Evolutionary conservation across 2,329 filamentous ascomycete species (phyloP).

Genomic region (Thyridium curvatum): DNA sequence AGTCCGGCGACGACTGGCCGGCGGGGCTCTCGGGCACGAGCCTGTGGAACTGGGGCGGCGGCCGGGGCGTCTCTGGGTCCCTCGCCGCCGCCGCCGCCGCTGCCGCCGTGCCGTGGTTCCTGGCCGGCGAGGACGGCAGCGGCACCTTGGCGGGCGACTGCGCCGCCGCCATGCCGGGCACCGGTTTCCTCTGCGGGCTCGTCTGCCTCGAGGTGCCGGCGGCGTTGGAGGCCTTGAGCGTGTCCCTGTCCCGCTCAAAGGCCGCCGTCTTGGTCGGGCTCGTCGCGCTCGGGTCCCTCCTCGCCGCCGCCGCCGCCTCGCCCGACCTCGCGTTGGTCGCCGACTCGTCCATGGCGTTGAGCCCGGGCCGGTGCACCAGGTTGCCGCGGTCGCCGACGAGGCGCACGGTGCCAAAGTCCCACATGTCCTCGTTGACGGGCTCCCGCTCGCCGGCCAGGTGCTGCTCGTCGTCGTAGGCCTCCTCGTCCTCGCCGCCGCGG

Average conservation of each 20-base stretch:
- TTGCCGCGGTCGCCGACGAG: conserved; percentile 64
- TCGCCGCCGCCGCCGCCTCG: conserved; percentile 44
- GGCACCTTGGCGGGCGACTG: conserved; percentile 54
- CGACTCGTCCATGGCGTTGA: conserved; percentile 71
- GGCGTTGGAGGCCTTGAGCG: conserved; percentile 44
- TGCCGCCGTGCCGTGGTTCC: conserved; percentile 26
- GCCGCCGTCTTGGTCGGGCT: conserved; percentile 44
- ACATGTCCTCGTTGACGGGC: conserved; percentile 73
- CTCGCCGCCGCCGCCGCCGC: conserved; percentile 13
- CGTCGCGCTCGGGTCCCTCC: conserved; percentile 44
- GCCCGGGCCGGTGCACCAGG: conserved; percentile 48
- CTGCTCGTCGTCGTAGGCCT: conserved; percentile 49
- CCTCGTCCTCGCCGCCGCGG: conserved; percentile 64
- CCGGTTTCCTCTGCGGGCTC: conserved; percentile 54
- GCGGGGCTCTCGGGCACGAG: conserved; percentile 40
- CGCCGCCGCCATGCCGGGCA: conserved; percentile 24
- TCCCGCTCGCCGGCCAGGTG: conserved; percentile 48
- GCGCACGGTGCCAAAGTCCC: conserved; percentile 96
- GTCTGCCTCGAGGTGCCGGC: conserved; percentile 46
- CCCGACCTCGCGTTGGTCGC: conserved; percentile 63
- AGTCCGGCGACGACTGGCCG: conserved; percentile 46
- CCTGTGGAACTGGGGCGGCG: conserved; percentile 32
- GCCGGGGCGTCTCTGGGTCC: conserved; percentile 38
- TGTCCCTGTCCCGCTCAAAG: conserved; percentile 39
- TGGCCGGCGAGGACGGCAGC: conserved; percentile 50